Conservation (phyloP, 371 early-diverging fungal genomes). For the Syncephalastrum sp. region DNA sequence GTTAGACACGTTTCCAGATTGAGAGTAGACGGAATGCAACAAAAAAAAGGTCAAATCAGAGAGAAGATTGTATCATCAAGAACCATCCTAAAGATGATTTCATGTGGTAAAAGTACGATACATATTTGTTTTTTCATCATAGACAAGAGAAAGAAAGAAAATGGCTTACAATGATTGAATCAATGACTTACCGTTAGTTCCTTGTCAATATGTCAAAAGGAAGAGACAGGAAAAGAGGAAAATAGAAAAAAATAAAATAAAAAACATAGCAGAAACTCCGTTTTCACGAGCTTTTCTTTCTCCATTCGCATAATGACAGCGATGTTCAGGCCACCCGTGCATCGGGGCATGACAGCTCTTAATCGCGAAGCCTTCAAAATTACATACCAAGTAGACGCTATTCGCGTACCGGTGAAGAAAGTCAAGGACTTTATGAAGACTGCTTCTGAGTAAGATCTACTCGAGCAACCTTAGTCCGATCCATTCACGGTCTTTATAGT, state of each 20-base stretch:
- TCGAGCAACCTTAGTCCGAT: background rate
- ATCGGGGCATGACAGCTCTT: conserved; percentile 56
- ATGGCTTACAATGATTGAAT: background rate
- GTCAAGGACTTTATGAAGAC: conserved; percentile 55
- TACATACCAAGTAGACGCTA: conserved; percentile 51
- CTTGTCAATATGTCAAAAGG: background rate
- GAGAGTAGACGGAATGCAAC: background rate
- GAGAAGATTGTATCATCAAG: conserved; percentile 16
- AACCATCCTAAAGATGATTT: conserved; percentile 13
- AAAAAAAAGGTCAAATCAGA: conserved; percentile 7
- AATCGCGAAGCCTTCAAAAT: conserved; percentile 63
- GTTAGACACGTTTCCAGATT: too few relatives aligned
- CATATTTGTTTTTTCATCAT: conserved; percentile 6
- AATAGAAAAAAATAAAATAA: background rate
- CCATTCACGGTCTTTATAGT: conserved; percentile 22
- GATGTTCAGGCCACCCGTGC: conserved; percentile 35
- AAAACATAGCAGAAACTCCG: background rate
- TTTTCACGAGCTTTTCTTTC: conserved; percentile 6
- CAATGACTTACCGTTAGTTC: conserved; percentile 1
- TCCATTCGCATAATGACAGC: conserved; percentile 8
- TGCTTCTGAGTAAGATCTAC: conserved; percentile 37
- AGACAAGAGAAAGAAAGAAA: too few relatives aligned
- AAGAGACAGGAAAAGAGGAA: conserved; percentile 1
- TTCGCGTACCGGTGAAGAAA: conserved; percentile 66
- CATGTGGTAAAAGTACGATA: background rate